Evolutionary conservation across 164 flowering plant species (phyloP), one percentile per base, ranked within the genome.

Genomic region (Tinospora cordifolia): DNA sequence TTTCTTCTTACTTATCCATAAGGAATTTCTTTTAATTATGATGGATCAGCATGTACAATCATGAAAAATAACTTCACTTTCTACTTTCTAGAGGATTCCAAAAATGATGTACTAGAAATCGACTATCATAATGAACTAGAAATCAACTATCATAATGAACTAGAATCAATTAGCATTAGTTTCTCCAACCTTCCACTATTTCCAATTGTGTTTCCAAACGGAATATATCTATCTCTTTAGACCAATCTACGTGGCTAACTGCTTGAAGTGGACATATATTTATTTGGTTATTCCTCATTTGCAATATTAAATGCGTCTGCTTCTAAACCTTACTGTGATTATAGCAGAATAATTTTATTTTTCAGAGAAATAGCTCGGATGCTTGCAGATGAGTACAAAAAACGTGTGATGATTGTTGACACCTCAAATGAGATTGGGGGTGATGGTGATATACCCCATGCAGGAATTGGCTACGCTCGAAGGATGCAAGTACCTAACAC

Each of bases 381-480:
- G 88, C 96, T 91, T 73, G 98, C 97, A 39, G 87, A 91, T 86
- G 98, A 93, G 69, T 90, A 80, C 72, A 76, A 73, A 71, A 91
- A 90, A 81, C 88, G 98, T 49, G 98, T 93, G 34, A 90, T 93
- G 97, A 91, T 93, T 80, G 96, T 93, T 77, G 98, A 93, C 75
- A 91, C 96, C 25, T 93, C 98, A 69, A 93, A 91, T 85, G 97
- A 93, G 79, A 93, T 93, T 49, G 98, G 98, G 75, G 97, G 98
- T 34, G 97, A 93, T 86, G 98, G 96, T 62, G 98, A 93, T 80
- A 93, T 93, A 74, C 98, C 98, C 70, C 98, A 90, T 84, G 86
- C 85, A 39, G 98, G 98, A 68, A 91, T 93, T 69, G 98, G 98
- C 67, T 83, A 73, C 78, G 96, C 98, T 73, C 87, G 97, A 0